phyloP scores from a whole-genome alignment of 2,329 filamentous ascomycete species.

The Peltaster fructicola region DNA sequence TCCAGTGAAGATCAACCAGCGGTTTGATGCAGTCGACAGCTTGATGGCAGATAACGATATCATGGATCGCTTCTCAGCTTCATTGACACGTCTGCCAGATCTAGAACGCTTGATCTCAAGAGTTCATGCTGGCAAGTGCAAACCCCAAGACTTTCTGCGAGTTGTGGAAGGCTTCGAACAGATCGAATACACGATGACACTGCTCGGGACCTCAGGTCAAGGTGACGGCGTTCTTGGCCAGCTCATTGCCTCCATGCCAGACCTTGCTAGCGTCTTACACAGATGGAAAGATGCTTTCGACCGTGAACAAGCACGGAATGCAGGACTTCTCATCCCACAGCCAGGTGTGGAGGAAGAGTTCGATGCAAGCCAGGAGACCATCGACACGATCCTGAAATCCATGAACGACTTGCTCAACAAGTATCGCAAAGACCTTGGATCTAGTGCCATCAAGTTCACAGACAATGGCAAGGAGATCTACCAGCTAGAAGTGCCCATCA shows the following conservation, averaged over 20 bases:
- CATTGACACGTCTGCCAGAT: slow-evolving; percentile 82
- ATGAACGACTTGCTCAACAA: slow-evolving; percentile 54
- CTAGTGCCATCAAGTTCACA: slow-evolving; percentile 37
- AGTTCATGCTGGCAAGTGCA: slow-evolving; percentile 82
- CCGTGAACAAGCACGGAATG: slow-evolving; percentile 56
- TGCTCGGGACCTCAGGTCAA: slow-evolving; percentile 56
- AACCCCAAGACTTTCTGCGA: slow-evolving; percentile 76
- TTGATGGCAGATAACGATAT: slow-evolving; percentile 67
- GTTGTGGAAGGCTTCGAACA: slow-evolving; percentile 95
- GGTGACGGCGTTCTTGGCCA: slow-evolving; percentile 71
- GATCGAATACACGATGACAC: slow-evolving; percentile 81
- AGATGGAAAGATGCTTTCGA: slow-evolving; percentile 92
- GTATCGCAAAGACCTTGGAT: slow-evolving; percentile 57
- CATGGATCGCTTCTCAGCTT: slow-evolving; percentile 73
- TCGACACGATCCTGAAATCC: slow-evolving; percentile 57
- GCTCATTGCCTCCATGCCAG: slow-evolving; percentile 69
- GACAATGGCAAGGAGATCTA: slow-evolving; percentile 96
- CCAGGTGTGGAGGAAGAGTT: slow-evolving; percentile 82
- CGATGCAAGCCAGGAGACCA: slow-evolving; percentile 60
- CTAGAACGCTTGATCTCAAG: slow-evolving; percentile 86
- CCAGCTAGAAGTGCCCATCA: slow-evolving; percentile 75
- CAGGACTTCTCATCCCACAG: slow-evolving; percentile 70
- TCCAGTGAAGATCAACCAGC: slow-evolving; percentile 73
- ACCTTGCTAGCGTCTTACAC: slow-evolving; percentile 53
- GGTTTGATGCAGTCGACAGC: slow-evolving; percentile 84